Evolutionary conservation across 768 basidiomycete genomes (phyloP), one percentile per base, ranked within the genome.

Genomic region (Cystobasidium ongulense): DNA sequence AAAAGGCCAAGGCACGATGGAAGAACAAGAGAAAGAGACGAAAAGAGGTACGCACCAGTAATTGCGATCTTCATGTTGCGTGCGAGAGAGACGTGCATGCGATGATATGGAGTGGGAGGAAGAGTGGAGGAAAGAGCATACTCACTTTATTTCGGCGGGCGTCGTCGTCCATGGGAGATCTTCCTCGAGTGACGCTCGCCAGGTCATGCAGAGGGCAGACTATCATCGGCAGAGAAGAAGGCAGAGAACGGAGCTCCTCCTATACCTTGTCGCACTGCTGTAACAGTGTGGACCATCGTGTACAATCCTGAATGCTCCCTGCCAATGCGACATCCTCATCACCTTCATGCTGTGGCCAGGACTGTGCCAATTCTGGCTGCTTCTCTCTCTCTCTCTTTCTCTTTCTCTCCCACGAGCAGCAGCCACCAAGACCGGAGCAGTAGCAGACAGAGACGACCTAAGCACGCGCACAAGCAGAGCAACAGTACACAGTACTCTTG

Each of bases 11-110:
- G 39, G 18, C 39, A 41, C 39, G 10, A 11, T 29, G 41, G 63
- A 36, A 33, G 33, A 15, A 7, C n/a, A 35, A 65, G 33, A 15
- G 7, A 43, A 35, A 65, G 33, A 41, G 35, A 17, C 2, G 63
- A 17, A 35, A 15, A 35, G 41, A 41, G 27, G 25, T 3, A 43
- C 63, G 39, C 33, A 65, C 63, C 63, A 11, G 63, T 65, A 25
- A 65, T 65, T 65, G 63, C 63, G 23, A 65, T 39, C 63, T 65
- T 65, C 63, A 65, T 65, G 63, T 27, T 65, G 8, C 2, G 33
- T 65, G 17, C 39, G 63, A 27, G 39, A 7, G 33, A 13, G 59
- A 23, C 10, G 23, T 57, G 5, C 36, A 61, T 31, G 36, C 29
- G 25, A 17, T 31, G 46, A 50, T 50, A 23, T 61, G 57, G 57